Conservation (phyloP, 768 basidiomycete species). For the Tylopilus vinaceipallidus region DNA sequence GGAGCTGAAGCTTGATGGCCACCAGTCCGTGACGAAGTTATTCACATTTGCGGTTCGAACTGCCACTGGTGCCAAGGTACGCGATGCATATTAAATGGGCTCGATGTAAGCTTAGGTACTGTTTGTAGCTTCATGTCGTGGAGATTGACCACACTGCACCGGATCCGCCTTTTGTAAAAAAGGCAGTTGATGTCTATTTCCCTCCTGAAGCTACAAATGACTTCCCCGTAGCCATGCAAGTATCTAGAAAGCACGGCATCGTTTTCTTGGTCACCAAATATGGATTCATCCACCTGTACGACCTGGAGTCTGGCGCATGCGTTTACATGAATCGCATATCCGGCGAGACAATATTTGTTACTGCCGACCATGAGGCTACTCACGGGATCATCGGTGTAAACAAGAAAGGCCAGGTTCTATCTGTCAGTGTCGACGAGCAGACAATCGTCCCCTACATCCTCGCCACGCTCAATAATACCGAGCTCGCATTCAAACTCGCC, state of each 20-base stretch:
- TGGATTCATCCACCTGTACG: conserved; percentile 98
- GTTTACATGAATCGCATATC: conserved; percentile 99
- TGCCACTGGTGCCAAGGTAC: conserved; percentile 95
- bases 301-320: conserved; percentile 94
- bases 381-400: conserved; percentile 99
- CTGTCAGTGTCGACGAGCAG: conserved; percentile 94
- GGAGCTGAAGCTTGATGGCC: conserved; percentile 86
- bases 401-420: conserved; percentile 98
- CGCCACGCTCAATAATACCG: conserved; percentile 91
- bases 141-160: conserved; percentile 96
- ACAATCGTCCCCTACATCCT: conserved; percentile 95
- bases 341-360: conserved; percentile 98
- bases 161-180: conserved; percentile 92
- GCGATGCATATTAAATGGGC: conserved; percentile 19
- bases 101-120: conserved; percentile 6
- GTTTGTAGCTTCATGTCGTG: conserved; percentile 85
- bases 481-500: conserved; percentile 96
- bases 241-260: conserved; percentile 95
- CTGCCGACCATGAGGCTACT: conserved; percentile 90
- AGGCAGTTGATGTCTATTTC: conserved; percentile 98
- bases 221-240: conserved; percentile 99
- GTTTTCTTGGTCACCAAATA: conserved; percentile 98
- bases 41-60: conserved; percentile 96
- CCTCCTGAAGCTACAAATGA: conserved; percentile 97
- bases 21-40: conserved; percentile 80